These are phyloP conservation scores for Colletotrichum lindemuthianum DNA, from an alignment of 2,329 filamentous ascomycete genomes.

Conservation along the genomic window DNA sequence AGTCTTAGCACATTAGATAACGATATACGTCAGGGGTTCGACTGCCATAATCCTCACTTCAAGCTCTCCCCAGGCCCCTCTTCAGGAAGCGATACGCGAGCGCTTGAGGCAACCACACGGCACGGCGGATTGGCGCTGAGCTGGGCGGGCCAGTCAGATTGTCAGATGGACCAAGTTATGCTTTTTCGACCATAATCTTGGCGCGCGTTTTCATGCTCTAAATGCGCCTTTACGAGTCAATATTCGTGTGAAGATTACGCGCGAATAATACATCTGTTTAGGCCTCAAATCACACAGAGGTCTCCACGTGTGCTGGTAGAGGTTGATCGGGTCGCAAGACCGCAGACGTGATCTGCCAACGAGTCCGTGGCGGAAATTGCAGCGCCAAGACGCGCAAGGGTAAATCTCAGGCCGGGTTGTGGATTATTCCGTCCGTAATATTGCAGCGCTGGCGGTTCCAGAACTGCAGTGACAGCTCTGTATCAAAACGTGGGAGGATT, in stretches of 20 bases:
- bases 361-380: conserved; percentile 1
- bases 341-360: not conserved
- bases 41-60: too few relatives aligned
- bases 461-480: conserved; percentile 5
- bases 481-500: conserved; percentile 8
- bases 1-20: too few relatives aligned
- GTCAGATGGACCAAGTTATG: not conserved
- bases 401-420: not conserved
- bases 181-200: conserved; percentile 2
- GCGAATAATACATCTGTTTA: not conserved
- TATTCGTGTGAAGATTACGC: not conserved
- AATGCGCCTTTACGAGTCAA: conserved; percentile 12
- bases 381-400: conserved; percentile 17
- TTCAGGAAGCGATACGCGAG: conserved; percentile 5
- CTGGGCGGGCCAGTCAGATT: conserved; percentile 5
- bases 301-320: conserved; percentile 17
- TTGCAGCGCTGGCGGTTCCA: conserved; percentile 12
- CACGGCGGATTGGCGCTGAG: conserved; percentile 3
- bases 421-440: conserved; percentile 16
- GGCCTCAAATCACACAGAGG: not conserved
- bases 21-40: too few relatives aligned
- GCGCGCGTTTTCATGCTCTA: conserved; percentile 5
- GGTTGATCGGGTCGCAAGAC: not conserved
- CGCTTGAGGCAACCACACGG: conserved; percentile 15
- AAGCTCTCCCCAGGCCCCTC: too few relatives aligned